Conservation (phyloP, 2,329 filamentous ascomycete genomes). For the Dactylellina leptospora region DNA sequence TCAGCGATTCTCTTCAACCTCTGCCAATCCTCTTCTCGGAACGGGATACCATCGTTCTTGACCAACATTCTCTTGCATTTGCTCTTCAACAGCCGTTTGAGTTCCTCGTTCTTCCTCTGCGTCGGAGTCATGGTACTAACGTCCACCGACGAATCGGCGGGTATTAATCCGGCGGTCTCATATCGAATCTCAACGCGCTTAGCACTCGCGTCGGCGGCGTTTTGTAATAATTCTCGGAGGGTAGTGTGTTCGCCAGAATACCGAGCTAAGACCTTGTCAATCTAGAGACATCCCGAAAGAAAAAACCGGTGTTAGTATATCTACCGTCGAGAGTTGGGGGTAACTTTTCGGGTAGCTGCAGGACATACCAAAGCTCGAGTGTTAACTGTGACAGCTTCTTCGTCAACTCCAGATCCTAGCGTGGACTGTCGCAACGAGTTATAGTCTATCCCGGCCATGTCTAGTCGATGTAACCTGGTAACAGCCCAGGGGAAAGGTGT, state of each 20-base stretch:
- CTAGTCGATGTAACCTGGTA: neutral
- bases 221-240: slow-evolving; percentile 92
- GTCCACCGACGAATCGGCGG: slow-evolving; percentile 30
- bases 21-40: slow-evolving; percentile 90
- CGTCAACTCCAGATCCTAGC: slow-evolving; percentile 83
- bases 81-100: slow-evolving; percentile 69
- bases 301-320: slow-evolving; percentile 6
- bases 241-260: slow-evolving; percentile 96
- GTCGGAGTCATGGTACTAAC: slow-evolving; percentile 29
- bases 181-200: slow-evolving; percentile 88
- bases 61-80: slow-evolving; percentile 88
- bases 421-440: slow-evolving; percentile 84
- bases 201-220: slow-evolving; percentile 95
- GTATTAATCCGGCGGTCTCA: slow-evolving; percentile 65
- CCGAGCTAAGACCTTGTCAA: slow-evolving; percentile 95
- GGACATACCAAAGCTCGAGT: slow-evolving; percentile 76
- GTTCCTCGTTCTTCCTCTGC: slow-evolving; percentile 53
- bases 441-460: slow-evolving; percentile 70
- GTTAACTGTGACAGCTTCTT: slow-evolving; percentile 97
- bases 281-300: slow-evolving; percentile 61
- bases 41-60: slow-evolving; percentile 88
- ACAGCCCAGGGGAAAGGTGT: neutral
- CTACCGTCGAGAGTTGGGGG: neutral
- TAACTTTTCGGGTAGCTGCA: neutral
- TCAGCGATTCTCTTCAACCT: slow-evolving; percentile 97